These are phyloP conservation scores for Hypomyces rosellus DNA, from an alignment of 2,329 filamentous ascomycete genomes.

Conservation along the genomic window DNA sequence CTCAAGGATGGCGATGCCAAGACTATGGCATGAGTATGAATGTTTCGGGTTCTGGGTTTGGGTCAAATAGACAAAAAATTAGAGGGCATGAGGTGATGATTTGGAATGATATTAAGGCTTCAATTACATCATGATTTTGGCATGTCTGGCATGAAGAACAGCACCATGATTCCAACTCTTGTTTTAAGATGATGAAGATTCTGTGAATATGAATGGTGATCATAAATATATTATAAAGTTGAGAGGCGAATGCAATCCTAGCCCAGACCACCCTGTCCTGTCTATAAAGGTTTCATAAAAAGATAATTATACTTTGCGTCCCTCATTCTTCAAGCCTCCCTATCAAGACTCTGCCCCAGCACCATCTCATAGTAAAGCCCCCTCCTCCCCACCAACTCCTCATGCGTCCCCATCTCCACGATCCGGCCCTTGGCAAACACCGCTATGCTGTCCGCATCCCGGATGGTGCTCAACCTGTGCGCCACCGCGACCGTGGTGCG, in stretches of 20 bases:
- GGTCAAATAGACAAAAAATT: slow-evolving; percentile 1
- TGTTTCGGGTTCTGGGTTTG: neutral
- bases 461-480: slow-evolving; percentile 49
- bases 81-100: neutral
- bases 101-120: slow-evolving; percentile 2
- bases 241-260: neutral
- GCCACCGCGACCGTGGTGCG: slow-evolving; percentile 58
- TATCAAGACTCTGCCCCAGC: slow-evolving; percentile 35
- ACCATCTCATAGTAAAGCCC: slow-evolving; percentile 51
- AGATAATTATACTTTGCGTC: no score
- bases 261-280: neutral
- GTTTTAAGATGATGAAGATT: no score
- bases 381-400: slow-evolving; percentile 44
- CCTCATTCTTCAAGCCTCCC: slow-evolving; percentile 18
- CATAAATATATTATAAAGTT: neutral
- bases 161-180: no score
- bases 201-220: no score
- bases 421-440: slow-evolving; percentile 45
- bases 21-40: slow-evolving; percentile 39
- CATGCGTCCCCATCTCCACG: slow-evolving; percentile 55
- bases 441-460: slow-evolving; percentile 56
- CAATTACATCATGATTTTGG: no score
- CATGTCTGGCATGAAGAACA: no score
- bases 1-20: slow-evolving; percentile 79
- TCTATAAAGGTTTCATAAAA: neutral